phyloP scores from a whole-genome alignment of 768 basidiomycete species.

The Neoboletus magnificus region DNA sequence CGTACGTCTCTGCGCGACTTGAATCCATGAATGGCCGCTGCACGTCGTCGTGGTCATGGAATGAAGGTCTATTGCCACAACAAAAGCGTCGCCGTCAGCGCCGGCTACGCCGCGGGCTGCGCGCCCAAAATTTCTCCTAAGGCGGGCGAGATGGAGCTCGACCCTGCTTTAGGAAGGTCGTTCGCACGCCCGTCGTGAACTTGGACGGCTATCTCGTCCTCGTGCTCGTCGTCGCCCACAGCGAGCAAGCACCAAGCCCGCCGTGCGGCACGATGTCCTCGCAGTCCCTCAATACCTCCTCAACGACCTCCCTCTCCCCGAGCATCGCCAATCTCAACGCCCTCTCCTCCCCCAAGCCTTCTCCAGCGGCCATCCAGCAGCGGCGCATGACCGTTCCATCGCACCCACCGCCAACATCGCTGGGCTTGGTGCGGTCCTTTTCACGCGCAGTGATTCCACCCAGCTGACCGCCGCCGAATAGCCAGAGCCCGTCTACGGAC shows the following conservation, averaged over 20 bases:
- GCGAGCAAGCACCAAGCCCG: slow-evolving; percentile 26
- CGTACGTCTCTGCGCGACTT: slow-evolving; percentile 36
- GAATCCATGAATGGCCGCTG: slow-evolving; percentile 26
- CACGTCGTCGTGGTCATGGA: slow-evolving; percentile 35
- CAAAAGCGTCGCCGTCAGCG: slow-evolving; percentile 12
- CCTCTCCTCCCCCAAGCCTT: slow-evolving; percentile 29
- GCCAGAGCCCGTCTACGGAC: slow-evolving; percentile 46
- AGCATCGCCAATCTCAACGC: slow-evolving; percentile 34
- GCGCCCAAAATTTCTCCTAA: slow-evolving; percentile 26
- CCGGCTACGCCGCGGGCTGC: slow-evolving; percentile 4
- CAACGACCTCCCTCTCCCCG: slow-evolving; percentile 32
- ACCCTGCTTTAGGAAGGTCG: slow-evolving; percentile 17
- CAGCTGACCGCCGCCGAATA: slow-evolving; percentile 22
- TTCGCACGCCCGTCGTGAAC: slow-evolving; percentile 21
- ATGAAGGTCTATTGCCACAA: slow-evolving; percentile 4
- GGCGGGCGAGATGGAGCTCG: slow-evolving; percentile 2
- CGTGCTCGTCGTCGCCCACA: slow-evolving; percentile 27
- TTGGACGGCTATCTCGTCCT: slow-evolving; percentile 15
- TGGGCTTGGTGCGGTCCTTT: slow-evolving; percentile 36
- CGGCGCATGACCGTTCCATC: slow-evolving; percentile 38
- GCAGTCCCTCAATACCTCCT: slow-evolving; percentile 32
- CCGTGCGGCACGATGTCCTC: slow-evolving; percentile 23
- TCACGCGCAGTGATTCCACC: neutral
- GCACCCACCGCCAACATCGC: slow-evolving; percentile 38
- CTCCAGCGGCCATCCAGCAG: slow-evolving; percentile 21